Evolutionary conservation across 1,284 basidiomycete genomes (phyloP).

Genomic region (Marasmius oreades): DNA sequence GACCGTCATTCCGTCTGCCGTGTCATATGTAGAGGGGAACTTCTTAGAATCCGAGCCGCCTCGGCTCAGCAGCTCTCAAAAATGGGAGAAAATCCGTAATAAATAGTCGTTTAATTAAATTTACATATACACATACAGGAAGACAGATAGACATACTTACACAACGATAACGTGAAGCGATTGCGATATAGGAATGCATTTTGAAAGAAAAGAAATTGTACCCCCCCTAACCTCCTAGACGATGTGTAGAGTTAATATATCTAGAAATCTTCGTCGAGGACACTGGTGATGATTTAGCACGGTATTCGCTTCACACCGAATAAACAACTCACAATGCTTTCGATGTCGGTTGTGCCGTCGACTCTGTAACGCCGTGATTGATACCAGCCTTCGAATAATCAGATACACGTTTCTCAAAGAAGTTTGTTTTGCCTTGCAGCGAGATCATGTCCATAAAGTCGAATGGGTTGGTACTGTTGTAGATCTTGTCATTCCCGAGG

Average conservation of each 20-base stretch:
- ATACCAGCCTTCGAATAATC: conserved; percentile 61
- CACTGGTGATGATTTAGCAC: not conserved
- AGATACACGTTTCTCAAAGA: conserved; percentile 87
- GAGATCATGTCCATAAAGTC: conserved; percentile 97
- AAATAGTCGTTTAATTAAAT: not conserved
- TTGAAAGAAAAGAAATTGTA: not conserved
- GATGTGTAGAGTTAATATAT: too few relatives aligned
- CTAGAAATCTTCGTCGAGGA: conserved; percentile 1
- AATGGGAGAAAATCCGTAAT: too few relatives aligned
- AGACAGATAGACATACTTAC: not conserved
- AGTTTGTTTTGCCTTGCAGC: conserved; percentile 81
- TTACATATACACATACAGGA: not conserved
- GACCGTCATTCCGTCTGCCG: too few relatives aligned
- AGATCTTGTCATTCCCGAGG: conserved; percentile 81
- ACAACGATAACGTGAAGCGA: not conserved
- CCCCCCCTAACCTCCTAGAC: too few relatives aligned
- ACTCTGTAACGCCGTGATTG: conserved; percentile 18
- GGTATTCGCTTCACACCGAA: not conserved
- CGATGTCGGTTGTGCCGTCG: not conserved
- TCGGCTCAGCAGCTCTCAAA: too few relatives aligned
- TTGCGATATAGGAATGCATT: not conserved
- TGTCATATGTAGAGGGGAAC: too few relatives aligned
- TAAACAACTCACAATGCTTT: not conserved
- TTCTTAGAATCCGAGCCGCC: too few relatives aligned
- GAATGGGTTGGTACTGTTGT: conserved; percentile 76